Conservation (phyloP, 495 filamentous ascomycete genomes). For the Tuber aestivum region DNA sequence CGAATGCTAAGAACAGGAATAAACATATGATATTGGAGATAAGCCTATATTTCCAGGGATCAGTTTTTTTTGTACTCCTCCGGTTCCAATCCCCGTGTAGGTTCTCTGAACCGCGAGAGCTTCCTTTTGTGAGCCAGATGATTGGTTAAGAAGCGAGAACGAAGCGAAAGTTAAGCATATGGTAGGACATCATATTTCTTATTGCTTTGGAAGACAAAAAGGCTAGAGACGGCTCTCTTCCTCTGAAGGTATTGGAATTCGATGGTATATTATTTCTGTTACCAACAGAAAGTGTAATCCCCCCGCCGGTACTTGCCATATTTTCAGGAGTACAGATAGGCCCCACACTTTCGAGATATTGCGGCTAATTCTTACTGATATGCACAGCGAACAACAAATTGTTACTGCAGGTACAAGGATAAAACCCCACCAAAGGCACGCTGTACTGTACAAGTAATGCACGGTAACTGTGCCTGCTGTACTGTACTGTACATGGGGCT, state of each 20-base stretch:
- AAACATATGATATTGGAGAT: background rate
- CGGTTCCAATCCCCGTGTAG: background rate
- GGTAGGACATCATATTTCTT: background rate
- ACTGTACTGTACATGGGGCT: background rate
- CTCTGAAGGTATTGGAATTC: background rate
- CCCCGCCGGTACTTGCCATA: background rate
- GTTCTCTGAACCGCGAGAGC: background rate
- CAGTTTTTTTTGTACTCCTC: background rate
- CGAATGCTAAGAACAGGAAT: background rate
- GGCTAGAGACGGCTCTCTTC: background rate
- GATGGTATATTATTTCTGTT: background rate
- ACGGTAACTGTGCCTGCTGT: background rate
- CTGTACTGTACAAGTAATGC: background rate
- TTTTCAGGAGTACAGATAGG: background rate
- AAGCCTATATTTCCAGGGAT: background rate
- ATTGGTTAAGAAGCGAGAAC: background rate
- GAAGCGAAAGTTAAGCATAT: background rate
- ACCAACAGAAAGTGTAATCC: background rate
- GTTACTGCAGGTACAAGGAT: conserved; percentile 1
- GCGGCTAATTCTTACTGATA: background rate
- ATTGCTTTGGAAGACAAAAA: background rate
- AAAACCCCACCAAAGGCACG: background rate
- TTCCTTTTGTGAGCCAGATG: background rate
- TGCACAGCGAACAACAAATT: background rate
- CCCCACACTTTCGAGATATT: background rate